phyloP scores from a whole-genome alignment of 495 filamentous ascomycete genomes.

The Trichocladium antarcticum region DNA sequence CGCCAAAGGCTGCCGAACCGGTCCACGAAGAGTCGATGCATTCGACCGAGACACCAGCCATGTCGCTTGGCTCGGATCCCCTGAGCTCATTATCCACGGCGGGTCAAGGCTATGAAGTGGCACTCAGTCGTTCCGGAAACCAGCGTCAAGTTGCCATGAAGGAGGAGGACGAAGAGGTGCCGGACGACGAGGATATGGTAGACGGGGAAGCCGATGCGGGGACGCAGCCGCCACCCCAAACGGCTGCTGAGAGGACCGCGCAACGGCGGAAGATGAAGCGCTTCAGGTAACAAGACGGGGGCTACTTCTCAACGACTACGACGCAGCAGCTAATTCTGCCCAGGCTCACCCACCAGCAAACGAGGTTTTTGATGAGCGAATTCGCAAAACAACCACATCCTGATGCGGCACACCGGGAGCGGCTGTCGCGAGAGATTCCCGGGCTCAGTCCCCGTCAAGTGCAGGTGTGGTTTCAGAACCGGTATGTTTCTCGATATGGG shows the following conservation, averaged over 20 bases:
- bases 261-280: constrained; percentile 93
- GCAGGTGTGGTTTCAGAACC: constrained; percentile 98
- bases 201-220: constrained; percentile 38
- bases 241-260: constrained; percentile 57
- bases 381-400: constrained; percentile 93
- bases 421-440: constrained; percentile 83
- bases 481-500: constrained; percentile 44
- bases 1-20: constrained; percentile 30
- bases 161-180: constrained; percentile 45
- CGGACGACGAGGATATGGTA: constrained; percentile 41
- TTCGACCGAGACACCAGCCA: constrained; percentile 31
- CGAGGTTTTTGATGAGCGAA: constrained; percentile 92
- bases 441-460: constrained; percentile 89
- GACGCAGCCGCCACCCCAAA: constrained; percentile 42
- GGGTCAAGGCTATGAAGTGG: constrained; percentile 27
- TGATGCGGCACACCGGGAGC: constrained; percentile 83
- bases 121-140: constrained; percentile 23
- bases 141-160: constrained; percentile 38
- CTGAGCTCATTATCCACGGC: constrained; percentile 34
- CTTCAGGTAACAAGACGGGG: constrained; percentile 52
- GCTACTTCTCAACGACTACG: background rate
- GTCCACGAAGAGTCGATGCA: constrained; percentile 36
- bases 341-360: constrained; percentile 94
- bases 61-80: constrained; percentile 33
- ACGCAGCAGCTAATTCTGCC: constrained; percentile 17